Conservation (phyloP, 139 green algal species). For the Raphidocelis subcapitata region DNA sequence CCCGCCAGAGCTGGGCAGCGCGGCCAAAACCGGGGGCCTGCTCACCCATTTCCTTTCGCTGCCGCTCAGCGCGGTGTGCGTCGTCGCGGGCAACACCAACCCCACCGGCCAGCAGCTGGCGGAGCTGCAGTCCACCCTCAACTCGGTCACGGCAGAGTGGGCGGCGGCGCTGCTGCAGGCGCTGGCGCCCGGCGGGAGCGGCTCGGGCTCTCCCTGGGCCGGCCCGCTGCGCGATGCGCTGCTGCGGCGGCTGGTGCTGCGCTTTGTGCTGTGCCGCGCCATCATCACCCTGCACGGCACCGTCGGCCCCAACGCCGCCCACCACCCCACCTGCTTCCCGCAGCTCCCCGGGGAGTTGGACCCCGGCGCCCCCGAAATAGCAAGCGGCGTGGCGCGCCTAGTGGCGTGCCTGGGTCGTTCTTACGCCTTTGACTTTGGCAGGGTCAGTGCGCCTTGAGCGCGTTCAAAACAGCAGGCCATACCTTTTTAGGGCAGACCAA, state of each 20-base stretch:
- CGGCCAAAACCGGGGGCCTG: constrained; percentile 27
- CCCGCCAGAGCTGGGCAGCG: constrained; percentile 19
- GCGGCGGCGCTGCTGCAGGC: constrained; percentile 19
- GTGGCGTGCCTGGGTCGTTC: too few relatives aligned
- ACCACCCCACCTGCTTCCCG: constrained; percentile 33
- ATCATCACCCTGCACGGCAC: constrained; percentile 30
- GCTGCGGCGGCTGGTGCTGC: constrained; percentile 34
- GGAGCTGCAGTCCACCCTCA: constrained; percentile 27
- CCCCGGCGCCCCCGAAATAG: too few relatives aligned
- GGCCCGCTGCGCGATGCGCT: constrained; percentile 36
- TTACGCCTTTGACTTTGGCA: too few relatives aligned
- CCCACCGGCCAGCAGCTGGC: constrained; percentile 27
- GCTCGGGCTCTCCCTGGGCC: constrained; percentile 1
- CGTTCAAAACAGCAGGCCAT: too few relatives aligned
- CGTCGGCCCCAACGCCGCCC: constrained; percentile 3
- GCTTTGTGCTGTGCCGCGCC: constrained; percentile 47
- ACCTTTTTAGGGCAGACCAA: too few relatives aligned
- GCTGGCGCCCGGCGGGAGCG: background rate
- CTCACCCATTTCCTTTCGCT: constrained; percentile 41
- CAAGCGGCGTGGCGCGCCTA: too few relatives aligned
- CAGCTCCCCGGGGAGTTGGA: constrained; percentile 29
- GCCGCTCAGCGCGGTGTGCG: constrained; percentile 41
- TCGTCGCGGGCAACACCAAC: constrained; percentile 30
- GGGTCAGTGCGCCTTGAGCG: too few relatives aligned
- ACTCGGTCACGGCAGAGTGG: constrained; percentile 14